Evolutionary conservation across 352 stramenopile genomes (phyloP), one percentile per base, ranked within the genome.

Genomic region (Globisporangium rhizosaccharum): DNA sequence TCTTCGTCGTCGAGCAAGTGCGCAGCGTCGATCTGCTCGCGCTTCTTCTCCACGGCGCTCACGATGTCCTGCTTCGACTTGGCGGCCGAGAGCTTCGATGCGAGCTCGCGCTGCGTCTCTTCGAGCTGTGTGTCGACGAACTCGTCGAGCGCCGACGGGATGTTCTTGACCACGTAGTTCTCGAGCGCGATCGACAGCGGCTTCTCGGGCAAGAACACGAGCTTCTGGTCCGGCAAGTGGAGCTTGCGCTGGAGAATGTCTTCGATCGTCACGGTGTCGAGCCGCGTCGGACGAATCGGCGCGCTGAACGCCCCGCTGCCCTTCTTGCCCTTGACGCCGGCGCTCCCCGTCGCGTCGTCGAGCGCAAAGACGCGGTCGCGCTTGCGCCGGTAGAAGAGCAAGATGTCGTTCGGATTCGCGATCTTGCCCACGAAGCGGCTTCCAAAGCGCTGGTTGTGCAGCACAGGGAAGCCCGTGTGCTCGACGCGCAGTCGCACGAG

Each of bases 361-460:
- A 68, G 63, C 47, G 72, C 70, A 57, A 67, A 68, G 8, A 72
- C 56, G n/a, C 68, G 67, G 39, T 83, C 71, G 51, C 82, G 86
- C 67, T 92, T 94, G 15, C 68, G 71, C 8, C 85, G 61, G 61
- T 79, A 79, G 57, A 94, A 97, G 10, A 93, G 71, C 56, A 96
- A 63, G 57, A 97, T 87, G 51, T 96, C 85, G 62, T 89, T 91
- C 8, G 88, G 85, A 51, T 97, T 97, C 26, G 88, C 88, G 33
- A 96, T 79, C 47, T 89, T 82, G 10, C 84, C 84, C 9, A 93
- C 84, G 56, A 96, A 96, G 15, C 79, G 79, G 50, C 72, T 78
- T 26, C 87, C 89, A 63, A 97, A 97, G 28, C 86, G 79, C 65
- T 96, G 85, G 55, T 93, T 94, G 20, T 91, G 84, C 11, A 97